phyloP scores from a whole-genome alignment of 805 yeast species.

The Candida cerambycidarum region DNA sequence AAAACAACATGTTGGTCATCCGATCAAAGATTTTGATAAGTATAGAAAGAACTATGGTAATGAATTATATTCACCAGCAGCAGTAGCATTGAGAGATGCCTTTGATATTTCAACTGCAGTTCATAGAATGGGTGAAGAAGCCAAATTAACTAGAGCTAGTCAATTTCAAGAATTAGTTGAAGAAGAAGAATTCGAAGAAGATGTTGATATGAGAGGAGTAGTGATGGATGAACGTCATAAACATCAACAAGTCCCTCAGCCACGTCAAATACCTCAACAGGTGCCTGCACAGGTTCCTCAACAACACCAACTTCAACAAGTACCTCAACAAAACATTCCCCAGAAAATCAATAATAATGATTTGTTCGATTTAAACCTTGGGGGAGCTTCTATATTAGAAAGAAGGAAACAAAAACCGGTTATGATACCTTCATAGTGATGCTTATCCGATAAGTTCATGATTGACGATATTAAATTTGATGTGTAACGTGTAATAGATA shows the following conservation, averaged over 20 bases:
- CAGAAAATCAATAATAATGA: background rate
- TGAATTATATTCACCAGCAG: conserved; percentile 62
- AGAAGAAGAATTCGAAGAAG: conserved; percentile 40
- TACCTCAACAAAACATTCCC: conserved; percentile 15
- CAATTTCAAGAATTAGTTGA: conserved; percentile 27
- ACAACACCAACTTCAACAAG: conserved; percentile 18
- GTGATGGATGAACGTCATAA: conserved; percentile 8
- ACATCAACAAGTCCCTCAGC: conserved; percentile 4
- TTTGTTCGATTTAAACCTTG: conserved; percentile 46
- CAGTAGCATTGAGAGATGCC: conserved; percentile 79
- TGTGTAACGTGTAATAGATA: conserved; percentile 3
- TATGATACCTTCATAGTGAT: conserved; percentile 16
- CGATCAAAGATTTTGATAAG: conserved; percentile 24
- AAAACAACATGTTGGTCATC: conserved; percentile 19
- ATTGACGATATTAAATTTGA: background rate
- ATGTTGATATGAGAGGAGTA: conserved; percentile 13
- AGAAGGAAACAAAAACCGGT: conserved; percentile 33
- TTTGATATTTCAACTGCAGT: conserved; percentile 86
- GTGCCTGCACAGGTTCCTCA: conserved; percentile 1
- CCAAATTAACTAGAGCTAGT: conserved; percentile 30
- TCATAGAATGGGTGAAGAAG: conserved; percentile 75
- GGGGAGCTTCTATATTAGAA: conserved; percentile 54
- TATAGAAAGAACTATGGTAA: conserved; percentile 25
- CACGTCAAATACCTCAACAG: conserved; percentile 4
- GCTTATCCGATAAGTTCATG: no score